Evolutionary conservation across 2,329 filamentous ascomycete species (phyloP), one percentile per base, ranked within the genome.

Genomic region (Xylaria sp.): DNA sequence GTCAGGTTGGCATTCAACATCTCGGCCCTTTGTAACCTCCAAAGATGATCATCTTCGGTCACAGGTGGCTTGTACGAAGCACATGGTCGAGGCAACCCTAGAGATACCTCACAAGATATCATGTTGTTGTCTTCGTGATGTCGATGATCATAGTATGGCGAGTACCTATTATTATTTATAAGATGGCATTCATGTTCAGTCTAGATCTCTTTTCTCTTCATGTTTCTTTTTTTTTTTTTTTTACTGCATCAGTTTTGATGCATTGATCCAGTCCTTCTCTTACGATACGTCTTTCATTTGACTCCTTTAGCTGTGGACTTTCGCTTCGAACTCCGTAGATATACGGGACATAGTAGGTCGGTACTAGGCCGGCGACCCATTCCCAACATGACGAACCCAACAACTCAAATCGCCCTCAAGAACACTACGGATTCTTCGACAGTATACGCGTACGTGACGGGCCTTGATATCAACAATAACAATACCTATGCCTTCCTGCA

Each of bases 371-470:
- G 42, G 38, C 31, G 8, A 31, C 14, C 28, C 11, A 9, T 47
- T 42, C 11, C 31, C 50, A 72, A 54, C 38, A 77, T 77, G 75
- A 77, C 75, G 67, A 71, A 72, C 59, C 69, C 70, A 45, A 87
- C 84, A 8, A 78, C 92, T 47, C 79, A 84, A 54, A 82, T 92
- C 61, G 82, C 84, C 11, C 76, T 93, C 19, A 79, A 84, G 69
- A 93, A 93, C 78, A 84, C 85, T 69, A 90, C 89, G 1, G 78
- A 78, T 31, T 88, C 88, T 1, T 77, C 79, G 55, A 83, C 77
- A 35, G 84, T 87, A 45, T 92, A 86, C 70, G 90, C 87, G 19
- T 90, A 91, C 74, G 84, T 95, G 71, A 93, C 88, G 1, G 91
- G 91, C 19, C 80, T 82, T 17, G 86, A 87, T 33, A 72, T 89